Evolutionary conservation across 2,329 filamentous ascomycete species (phyloP), one percentile per base, ranked within the genome.

Genomic region (Penicillium sumatraense): DNA sequence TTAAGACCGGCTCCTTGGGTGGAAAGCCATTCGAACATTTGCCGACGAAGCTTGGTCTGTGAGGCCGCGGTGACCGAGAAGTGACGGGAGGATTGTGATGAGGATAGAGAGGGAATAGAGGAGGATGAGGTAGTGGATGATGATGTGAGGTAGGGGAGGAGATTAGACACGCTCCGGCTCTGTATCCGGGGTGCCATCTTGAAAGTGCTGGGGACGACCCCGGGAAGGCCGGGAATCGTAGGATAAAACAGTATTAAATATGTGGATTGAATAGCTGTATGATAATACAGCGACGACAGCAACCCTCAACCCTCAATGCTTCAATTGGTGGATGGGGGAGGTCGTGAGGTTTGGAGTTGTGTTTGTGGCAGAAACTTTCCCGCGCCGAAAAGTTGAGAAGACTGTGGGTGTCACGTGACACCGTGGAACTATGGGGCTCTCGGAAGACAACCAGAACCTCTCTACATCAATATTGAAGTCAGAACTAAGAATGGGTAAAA

Each of bases 11-110:
- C 57, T 41, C 72, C 74, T 50, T 71, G 63, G 16, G 57, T 59
- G 57, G 82, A 80, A 33, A 88, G 76, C 85, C 85, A 88, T 58
- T 75, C 72, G 63, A 81, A 85, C 78, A 87, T 86, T 47, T 80
- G 73, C 54, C 77, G 74, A 56, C 84, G 81, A 38, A 82, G 76
- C 60, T 75, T 75, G 40, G 83, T 86, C 53, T 77, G 72, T 26
- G 67, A 36, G 42, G 66, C 60, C 42, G 62, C 53, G 6, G 72
- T 70, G n/a, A 64, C 68, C 16, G 71, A 74, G 52, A 75, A 74
- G 13, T 68, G 62, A 14, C 72, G 71, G 16, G 60, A 61, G 13
- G 50, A 56, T 55, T 61, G 60, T 61, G 58, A 61, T 44, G 63
- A 61, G 41, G 53, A 51, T 57, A 57, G 26, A 36, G 62, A 55